Base-by-base conservation (phyloP, 495 filamentous ascomycete genomes). In the Umbilicaria muhlenbergii region DNA sequence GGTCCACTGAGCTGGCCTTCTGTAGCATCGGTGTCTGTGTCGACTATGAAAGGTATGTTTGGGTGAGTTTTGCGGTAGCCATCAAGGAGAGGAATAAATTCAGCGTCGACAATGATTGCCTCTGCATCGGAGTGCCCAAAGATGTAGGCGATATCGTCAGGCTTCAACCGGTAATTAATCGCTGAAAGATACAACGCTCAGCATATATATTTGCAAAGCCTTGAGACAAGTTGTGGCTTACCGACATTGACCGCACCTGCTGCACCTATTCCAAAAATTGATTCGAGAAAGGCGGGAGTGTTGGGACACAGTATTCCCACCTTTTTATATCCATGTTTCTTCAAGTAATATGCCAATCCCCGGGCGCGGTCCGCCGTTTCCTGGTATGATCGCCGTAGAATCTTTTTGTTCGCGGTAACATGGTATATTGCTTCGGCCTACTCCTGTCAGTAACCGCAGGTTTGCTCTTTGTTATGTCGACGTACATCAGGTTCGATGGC, bases 261-360 rank as follows among this genome's bases (percentile, higher is more conserved):
- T 17, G 87, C 91, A 2, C 75, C 78, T 54, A 95, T 83, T 5
- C 83, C 91, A 52, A 87, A 98, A 39, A 95, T 80, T 2, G 75
- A 69, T 61, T 96, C 89, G 15, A 96, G 64, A 57, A 95, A 95
- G 0, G 86, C 91, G 3, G 91, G 91, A 5, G 91, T 98, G 57
- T 98, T 98, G 1, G 92, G 80, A 16, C 75, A 77, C 4, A 98
- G 68, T 34, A 98, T 78, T 5, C 91, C 91, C 2, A 81, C 70
- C 44, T 81, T 72, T 55, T 74, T 80, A 52, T 71, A 74, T 7
- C 69, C 69, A 43, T 80, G 70, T 54, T 84, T 82, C 37, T 70
- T 72, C 40, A 96, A 58, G 58, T 80, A 96, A 59, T 91, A 96
- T 8, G 83, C 87, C 16, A 98, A 61, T 0, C 92, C 91, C 32